Percentiles rank a stretch among this genome's conserved stretches.
phyloP scores from a whole-genome alignment of 768 basidiomycete genomes.

The Suillus clintonianus region DNA sequence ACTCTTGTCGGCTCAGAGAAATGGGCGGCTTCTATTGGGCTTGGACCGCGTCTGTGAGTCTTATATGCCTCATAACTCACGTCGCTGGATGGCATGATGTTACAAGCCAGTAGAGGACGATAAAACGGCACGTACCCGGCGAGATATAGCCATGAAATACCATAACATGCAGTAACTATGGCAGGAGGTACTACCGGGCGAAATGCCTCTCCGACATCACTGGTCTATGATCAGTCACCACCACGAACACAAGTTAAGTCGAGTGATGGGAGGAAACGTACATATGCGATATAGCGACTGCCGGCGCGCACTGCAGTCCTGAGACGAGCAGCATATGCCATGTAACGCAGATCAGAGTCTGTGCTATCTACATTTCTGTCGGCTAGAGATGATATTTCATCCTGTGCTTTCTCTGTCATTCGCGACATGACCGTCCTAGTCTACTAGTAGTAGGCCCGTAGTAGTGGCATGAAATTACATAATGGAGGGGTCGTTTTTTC shows the following conservation, averaged over 20 bases:
- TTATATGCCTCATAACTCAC: slow-evolving; percentile 84
- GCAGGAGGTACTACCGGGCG: slow-evolving; percentile 74
- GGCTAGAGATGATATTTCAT: slow-evolving; percentile 57
- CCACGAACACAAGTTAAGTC: not conserved
- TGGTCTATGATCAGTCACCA: slow-evolving; percentile 51
- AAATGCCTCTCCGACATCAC: slow-evolving; percentile 84
- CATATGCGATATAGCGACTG: slow-evolving; percentile 77
- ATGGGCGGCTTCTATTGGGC: slow-evolving; percentile 63
- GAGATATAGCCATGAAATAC: slow-evolving; percentile 81
- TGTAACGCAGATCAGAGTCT: slow-evolving; percentile 68
- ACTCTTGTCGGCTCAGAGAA: slow-evolving; percentile 72
- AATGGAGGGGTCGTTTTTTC: slow-evolving; percentile 14
- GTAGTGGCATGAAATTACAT: slow-evolving; percentile 15
- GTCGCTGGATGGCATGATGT: slow-evolving; percentile 41
- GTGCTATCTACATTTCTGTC: slow-evolving; percentile 65
- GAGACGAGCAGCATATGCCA: slow-evolving; percentile 78
- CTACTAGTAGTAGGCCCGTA: slow-evolving; percentile 2
- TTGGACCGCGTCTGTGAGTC: slow-evolving; percentile 66
- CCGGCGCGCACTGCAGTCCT: slow-evolving; percentile 73
- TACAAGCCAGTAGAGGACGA: not conserved
- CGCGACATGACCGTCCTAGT: slow-evolving; percentile 8
- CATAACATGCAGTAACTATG: slow-evolving; percentile 76
- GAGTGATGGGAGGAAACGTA: slow-evolving; percentile 32
- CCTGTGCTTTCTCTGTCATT: slow-evolving; percentile 36
- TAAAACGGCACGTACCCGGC: slow-evolving; percentile 45